Evolutionary conservation across 352 stramenopile genomes (phyloP), one percentile per base, ranked within the genome.

Genomic region (Pilasporangium apinafurcum): DNA sequence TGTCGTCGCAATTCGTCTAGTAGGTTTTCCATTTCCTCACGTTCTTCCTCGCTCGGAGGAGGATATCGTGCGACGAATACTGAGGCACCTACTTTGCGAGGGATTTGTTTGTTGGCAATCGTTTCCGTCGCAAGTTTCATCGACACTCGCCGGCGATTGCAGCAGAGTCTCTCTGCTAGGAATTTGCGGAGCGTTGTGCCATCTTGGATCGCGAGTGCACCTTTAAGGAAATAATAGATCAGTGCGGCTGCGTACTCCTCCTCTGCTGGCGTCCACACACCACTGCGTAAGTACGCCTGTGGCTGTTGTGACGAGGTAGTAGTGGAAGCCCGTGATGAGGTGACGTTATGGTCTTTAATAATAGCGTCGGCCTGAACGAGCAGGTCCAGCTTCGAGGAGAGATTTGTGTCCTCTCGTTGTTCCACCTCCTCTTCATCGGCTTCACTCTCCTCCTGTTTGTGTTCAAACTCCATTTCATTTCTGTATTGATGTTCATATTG

Each of bases 41-140:
- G 53, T 32, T 71, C 53, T 8, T 58, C 45, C 6, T 56, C 37
- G 28, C 30, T 75, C 3, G 62, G 64, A 28, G 57, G 32, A 26
- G 65, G 66, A 12, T 68, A 47, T 26, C 59, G 55, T 22, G 59
- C 47, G 32, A 84, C 66, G 47, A 80, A 86, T 20, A 79, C 72
- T 1, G 71, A 81, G 10, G 67, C 70, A n/a, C 74, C 74, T 9
- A 86, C 63, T 37, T 85, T 86, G 25, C 55, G 69, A 12, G 73
- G 73, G 46, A 89, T 79, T 53, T 74, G 73, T 36, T 65, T 63
- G 25, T 63, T 56, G 14, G 65, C 73, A 35, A 89, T 69, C 3
- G 61, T 56, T 51, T 76, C 71, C n/a, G 77, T 84, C 29, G 65
- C 71, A 29, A 88, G 56, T 44, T 88, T 88, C 63, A 83, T 88